Conservation (phyloP, 345 rosid species). For the Eucalyptus urophylla region DNA sequence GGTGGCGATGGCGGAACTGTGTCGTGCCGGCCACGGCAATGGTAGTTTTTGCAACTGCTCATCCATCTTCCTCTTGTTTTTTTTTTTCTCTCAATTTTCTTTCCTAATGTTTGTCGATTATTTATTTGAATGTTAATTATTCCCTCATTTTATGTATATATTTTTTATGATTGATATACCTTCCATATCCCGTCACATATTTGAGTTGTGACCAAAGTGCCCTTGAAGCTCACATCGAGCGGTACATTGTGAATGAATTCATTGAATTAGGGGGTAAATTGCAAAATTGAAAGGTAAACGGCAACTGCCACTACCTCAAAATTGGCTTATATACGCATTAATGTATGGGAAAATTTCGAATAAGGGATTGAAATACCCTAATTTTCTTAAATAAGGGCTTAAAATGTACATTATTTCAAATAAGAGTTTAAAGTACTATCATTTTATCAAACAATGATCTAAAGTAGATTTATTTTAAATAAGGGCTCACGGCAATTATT, state of each 20-base stretch:
- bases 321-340: neutral
- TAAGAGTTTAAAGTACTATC: accelerated
- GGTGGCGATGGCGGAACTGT: accelerated
- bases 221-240: neutral
- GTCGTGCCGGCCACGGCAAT: accelerated
- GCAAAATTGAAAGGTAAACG: neutral
- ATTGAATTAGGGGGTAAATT: neutral
- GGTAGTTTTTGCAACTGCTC: neutral
- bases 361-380: accelerated
- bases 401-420: no score
- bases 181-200: neutral
- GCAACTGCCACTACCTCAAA: neutral
- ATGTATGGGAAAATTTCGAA: accelerated
- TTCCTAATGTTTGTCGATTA: neutral
- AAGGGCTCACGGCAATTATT: accelerated
- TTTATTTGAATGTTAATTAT: neutral
- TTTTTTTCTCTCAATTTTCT: neutral
- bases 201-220: neutral
- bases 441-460: no score
- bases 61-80: neutral
- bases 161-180: neutral
- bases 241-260: neutral
- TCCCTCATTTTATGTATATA: neutral
- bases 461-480: no score
- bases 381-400: accelerated